Evolutionary conservation across 768 basidiomycete genomes (phyloP), one percentile per base, ranked within the genome.

Genomic region (Phanerodontia chrysosporium): DNA sequence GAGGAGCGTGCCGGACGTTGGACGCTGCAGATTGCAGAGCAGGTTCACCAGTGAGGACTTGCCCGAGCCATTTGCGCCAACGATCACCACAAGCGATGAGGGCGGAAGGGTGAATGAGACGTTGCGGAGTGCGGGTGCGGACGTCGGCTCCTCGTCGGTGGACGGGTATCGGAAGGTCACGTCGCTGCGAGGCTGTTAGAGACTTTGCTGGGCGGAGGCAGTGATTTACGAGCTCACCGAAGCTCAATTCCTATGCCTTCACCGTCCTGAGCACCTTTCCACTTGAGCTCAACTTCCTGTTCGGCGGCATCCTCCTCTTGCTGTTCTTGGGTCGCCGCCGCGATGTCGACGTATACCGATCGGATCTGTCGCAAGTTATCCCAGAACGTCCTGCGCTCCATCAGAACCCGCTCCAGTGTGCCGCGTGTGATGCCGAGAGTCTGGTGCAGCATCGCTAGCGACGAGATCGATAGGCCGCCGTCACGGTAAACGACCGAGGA

Each of bases 101-200:
- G 78, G 64, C 7, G 72, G 59, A 51, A 82, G 72, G 16, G 62
- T 67, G 51, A 80, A 69, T 0, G 75, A 74, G 51, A 78, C 61
- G 48, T 73, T 63, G 25, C 65, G 64, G 21, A 83, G 59, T 1
- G 75, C 76, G 28, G 44, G 8, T 6, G 71, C 71, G 2, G 60
- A 63, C 1, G 60, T 72, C 28, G 69, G 71, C 46, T 75, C 72
- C 51, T 69, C 72, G 24, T 74, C 77, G 0, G 45, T 24, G 22
- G 44, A 46, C 1, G 83, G 82, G 62, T 87, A 86, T 8, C 71
- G 66, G 58, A 86, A 86, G 0, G 73, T 70, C 0, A 86, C 75
- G 51, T 84, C 65, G 22, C 84, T 86, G 55, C 10, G 27, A 16
- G 22, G 32, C 3, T 1, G 51, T 48, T 9, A 32, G 27, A 35